phyloP scores from a whole-genome alignment of 2,329 filamentous ascomycete species.

The Fusarium sp. region DNA sequence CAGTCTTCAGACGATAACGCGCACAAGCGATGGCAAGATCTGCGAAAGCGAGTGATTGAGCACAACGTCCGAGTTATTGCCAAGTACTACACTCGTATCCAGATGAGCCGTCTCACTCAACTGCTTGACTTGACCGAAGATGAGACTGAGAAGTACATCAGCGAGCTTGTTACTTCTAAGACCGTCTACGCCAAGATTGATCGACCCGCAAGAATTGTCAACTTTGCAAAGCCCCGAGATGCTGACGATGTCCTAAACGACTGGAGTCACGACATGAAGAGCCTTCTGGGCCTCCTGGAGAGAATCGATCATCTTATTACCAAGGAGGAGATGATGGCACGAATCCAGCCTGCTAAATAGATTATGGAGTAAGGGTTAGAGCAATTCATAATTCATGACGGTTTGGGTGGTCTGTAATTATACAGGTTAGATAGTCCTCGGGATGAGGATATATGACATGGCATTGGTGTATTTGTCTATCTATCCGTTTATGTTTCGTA shows the following conservation, averaged over 20 bases:
- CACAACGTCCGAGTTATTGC: constrained; percentile 98
- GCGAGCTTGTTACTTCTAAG: constrained; percentile 95
- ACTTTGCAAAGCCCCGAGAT: constrained; percentile 93
- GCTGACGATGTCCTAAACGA: constrained; percentile 97
- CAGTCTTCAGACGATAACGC: constrained; percentile 83
- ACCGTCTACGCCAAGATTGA: constrained; percentile 99
- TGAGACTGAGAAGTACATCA: constrained; percentile 99
- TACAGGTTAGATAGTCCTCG: constrained; percentile 54
- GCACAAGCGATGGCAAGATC: constrained; percentile 88
- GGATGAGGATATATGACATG: constrained; percentile 52
- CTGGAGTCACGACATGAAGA: constrained; percentile 99
- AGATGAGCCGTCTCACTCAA: constrained; percentile 89
- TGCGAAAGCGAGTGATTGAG: constrained; percentile 98
- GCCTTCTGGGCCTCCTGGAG: constrained; percentile 84
- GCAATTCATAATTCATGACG: constrained; percentile 48
- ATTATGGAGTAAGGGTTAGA: constrained; percentile 50
- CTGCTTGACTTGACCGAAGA: constrained; percentile 93
- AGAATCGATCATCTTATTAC: constrained; percentile 98
- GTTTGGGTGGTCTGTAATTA: constrained; percentile 52
- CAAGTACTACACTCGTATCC: constrained; percentile 98
- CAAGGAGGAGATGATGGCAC: constrained; percentile 99
- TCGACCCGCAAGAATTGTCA: constrained; percentile 90
- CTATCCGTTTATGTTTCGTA: constrained; percentile 40
- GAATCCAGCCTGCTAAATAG: constrained; percentile 78
- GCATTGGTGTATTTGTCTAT: constrained; percentile 48